phyloP scores from a whole-genome alignment of 805 yeast species.

The Lipomyces mesembrius region DNA sequence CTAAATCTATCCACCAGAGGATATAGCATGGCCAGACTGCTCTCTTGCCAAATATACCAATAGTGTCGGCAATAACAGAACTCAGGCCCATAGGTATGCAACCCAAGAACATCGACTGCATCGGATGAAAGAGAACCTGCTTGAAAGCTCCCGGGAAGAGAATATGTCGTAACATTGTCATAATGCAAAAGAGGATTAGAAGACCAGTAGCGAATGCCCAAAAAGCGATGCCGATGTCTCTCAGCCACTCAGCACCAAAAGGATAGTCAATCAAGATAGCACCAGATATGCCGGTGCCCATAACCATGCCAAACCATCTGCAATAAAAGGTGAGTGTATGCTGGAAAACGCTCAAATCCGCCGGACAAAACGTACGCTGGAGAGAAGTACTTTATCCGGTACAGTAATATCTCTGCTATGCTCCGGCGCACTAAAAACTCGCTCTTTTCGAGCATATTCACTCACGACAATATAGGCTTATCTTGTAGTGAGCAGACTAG shows the following conservation, averaged over 20 bases:
- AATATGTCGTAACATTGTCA: slow-evolving; percentile 52
- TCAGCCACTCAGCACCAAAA: slow-evolving; percentile 63
- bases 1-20: slow-evolving; percentile 75
- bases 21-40: slow-evolving; percentile 59
- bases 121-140: slow-evolving; percentile 49
- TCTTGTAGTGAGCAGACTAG: not conserved
- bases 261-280: slow-evolving; percentile 68
- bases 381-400: slow-evolving; percentile 39
- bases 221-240: slow-evolving; percentile 60
- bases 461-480: not conserved
- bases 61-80: slow-evolving; percentile 65
- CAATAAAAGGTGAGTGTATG: not conserved
- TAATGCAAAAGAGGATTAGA: slow-evolving; percentile 50
- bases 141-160: slow-evolving; percentile 45
- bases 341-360: not conserved
- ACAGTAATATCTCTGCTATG: slow-evolving; percentile 9
- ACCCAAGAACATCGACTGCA: slow-evolving; percentile 69
- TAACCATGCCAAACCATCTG: slow-evolving; percentile 68
- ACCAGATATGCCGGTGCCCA: slow-evolving; percentile 84
- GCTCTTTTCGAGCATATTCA: not conserved
- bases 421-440: not conserved
- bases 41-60: slow-evolving; percentile 50
- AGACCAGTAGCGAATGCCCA: slow-evolving; percentile 62
- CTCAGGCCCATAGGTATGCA: slow-evolving; percentile 80
- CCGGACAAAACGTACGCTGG: slow-evolving; percentile 37